Conservation (phyloP, 805 yeast species). For the Metschnikowia henanensis region DNA sequence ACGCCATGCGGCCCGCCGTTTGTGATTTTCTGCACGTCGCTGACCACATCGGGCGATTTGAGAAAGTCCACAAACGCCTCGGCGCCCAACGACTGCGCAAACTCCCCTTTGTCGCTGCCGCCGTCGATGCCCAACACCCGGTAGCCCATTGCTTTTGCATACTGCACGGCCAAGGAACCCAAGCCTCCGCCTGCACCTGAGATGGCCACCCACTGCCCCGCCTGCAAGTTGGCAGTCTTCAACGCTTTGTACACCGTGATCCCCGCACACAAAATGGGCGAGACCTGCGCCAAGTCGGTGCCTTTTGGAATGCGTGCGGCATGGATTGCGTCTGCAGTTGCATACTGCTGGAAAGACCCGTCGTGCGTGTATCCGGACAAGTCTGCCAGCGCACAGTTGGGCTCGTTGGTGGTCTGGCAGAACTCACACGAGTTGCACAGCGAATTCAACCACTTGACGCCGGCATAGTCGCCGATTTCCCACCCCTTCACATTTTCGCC, state of each 20-base stretch:
- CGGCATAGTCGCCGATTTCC: slow-evolving; percentile 79
- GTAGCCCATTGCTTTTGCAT: slow-evolving; percentile 75
- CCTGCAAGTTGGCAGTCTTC: slow-evolving; percentile 67
- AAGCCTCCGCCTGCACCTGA: slow-evolving; percentile 84
- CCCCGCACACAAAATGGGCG: slow-evolving; percentile 91
- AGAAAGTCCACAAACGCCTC: slow-evolving; percentile 28
- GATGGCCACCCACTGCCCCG: slow-evolving; percentile 77
- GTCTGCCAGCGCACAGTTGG: slow-evolving; percentile 68
- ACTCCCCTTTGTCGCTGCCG: slow-evolving; percentile 59
- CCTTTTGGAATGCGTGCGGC: slow-evolving; percentile 79
- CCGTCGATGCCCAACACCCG: slow-evolving; percentile 73
- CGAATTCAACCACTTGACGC: slow-evolving; percentile 81
- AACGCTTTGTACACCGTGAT: slow-evolving; percentile 89
- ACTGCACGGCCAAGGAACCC: slow-evolving; percentile 73
- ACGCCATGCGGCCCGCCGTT: slow-evolving; percentile 78
- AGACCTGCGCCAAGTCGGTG: slow-evolving; percentile 69
- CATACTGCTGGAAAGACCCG: slow-evolving; percentile 90
- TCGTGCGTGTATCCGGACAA: slow-evolving; percentile 82
- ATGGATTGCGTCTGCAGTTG: slow-evolving; percentile 84
- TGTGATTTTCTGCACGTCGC: slow-evolving; percentile 56
- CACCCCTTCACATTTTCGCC: slow-evolving; percentile 70
- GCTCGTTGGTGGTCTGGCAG: slow-evolving; percentile 66
- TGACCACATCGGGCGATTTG: slow-evolving; percentile 52
- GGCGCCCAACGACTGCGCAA: slow-evolving; percentile 35
- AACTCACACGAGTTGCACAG: slow-evolving; percentile 77